These are phyloP conservation scores for Pyrus hybrid DNA, from an alignment of 331 rosid species.

Conservation along the genomic window DNA sequence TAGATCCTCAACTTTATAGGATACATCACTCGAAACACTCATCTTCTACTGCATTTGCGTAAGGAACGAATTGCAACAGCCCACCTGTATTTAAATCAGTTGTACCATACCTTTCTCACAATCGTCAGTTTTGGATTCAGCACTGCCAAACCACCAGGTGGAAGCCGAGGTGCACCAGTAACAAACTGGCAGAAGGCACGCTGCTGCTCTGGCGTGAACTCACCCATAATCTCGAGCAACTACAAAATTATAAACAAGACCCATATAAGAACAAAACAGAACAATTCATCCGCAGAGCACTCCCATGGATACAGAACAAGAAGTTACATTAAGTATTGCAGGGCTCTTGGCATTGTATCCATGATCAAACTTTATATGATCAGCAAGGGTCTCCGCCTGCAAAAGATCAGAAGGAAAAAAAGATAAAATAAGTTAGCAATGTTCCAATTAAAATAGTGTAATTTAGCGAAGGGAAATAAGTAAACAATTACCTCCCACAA, in stretches of 20 bases:
- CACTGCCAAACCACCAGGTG: slow-evolving; percentile 88
- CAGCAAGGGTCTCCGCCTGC: slow-evolving; percentile 86
- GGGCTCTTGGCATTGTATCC: slow-evolving; percentile 98
- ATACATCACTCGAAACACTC: background rate
- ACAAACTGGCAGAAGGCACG: slow-evolving; percentile 91
- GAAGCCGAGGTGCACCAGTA: slow-evolving; percentile 92
- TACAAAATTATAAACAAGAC: slow-evolving; percentile 28
- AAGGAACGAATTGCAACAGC: background rate
- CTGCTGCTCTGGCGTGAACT: slow-evolving; percentile 85
- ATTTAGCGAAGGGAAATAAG: background rate
- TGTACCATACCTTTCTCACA: slow-evolving; percentile 77
- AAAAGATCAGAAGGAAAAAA: slow-evolving; percentile 6
- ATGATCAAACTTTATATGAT: slow-evolving; percentile 95
- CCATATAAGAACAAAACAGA: slow-evolving; percentile 14
- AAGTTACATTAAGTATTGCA: slow-evolving; percentile 77
- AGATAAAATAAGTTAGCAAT: background rate
- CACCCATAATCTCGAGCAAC: slow-evolving; percentile 97
- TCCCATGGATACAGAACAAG: background rate
- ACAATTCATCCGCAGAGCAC: slow-evolving; percentile 1
- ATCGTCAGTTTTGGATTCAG: slow-evolving; percentile 89
- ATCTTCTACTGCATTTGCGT: background rate
- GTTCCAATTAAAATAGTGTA: background rate
- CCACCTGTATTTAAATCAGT: background rate
- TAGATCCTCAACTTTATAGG: background rate
- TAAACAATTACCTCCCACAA: slow-evolving; percentile 72